phyloP scores from a whole-genome alignment of 2,329 filamentous ascomycete genomes.

The Annulohypoxylon truncatum region DNA sequence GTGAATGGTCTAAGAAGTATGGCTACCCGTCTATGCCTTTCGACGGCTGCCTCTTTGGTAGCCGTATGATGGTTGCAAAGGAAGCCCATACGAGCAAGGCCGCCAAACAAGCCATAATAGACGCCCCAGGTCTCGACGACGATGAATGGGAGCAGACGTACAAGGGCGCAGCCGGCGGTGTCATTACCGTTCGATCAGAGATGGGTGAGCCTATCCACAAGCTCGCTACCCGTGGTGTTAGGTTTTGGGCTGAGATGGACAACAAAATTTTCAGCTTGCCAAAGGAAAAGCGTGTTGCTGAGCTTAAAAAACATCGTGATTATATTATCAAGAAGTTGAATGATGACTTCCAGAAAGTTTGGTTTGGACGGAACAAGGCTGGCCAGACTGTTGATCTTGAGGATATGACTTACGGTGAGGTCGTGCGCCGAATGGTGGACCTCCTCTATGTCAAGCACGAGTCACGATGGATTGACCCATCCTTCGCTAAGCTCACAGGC shows the following conservation, averaged over 20 bases:
- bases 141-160: conserved; percentile 92
- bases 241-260: conserved; percentile 99
- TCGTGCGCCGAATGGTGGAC: conserved; percentile 87
- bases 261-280: conserved; percentile 97
- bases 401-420: conserved; percentile 94
- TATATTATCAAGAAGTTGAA: conserved; percentile 97
- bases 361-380: conserved; percentile 88
- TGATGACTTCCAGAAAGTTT: conserved; percentile 95
- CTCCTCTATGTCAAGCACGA: conserved; percentile 93
- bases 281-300: conserved; percentile 90
- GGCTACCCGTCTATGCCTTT: conserved; percentile 95
- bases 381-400: conserved; percentile 88
- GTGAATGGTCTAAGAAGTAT: conserved; percentile 86
- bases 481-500: conserved; percentile 83
- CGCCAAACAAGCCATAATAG: conserved; percentile 90
- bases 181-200: conserved; percentile 96
- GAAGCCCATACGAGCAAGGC: conserved; percentile 89
- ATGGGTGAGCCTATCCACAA: conserved; percentile 99
- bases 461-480: conserved; percentile 89
- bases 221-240: conserved; percentile 93
- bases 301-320: conserved; percentile 87
- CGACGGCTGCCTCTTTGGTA: conserved; percentile 90
- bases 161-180: conserved; percentile 88
- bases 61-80: conserved; percentile 94
- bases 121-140: conserved; percentile 85